Percentiles rank a stretch among this genome's conserved stretches.
phyloP scores from a whole-genome alignment of 495 filamentous ascomycete species.

The Lophiostoma macrostomum region DNA sequence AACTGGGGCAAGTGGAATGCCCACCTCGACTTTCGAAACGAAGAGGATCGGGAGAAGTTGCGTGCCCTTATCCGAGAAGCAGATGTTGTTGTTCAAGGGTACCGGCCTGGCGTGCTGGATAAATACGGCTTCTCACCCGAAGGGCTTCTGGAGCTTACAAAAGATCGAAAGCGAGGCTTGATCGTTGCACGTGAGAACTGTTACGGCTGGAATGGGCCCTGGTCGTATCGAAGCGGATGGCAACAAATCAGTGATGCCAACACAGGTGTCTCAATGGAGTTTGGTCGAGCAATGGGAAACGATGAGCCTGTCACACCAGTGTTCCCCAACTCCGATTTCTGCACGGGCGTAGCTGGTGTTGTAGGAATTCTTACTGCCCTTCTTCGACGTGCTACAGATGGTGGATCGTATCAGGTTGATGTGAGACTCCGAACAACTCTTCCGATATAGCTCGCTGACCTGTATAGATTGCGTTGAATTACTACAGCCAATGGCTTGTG shows the following conservation, averaged over 20 bases:
- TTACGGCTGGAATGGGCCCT: constrained; percentile 57
- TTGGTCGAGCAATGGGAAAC: constrained; percentile 41
- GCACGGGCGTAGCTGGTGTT: constrained; percentile 36
- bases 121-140: constrained; percentile 51
- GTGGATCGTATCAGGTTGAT: constrained; percentile 39
- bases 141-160: constrained; percentile 50
- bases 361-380: constrained; percentile 34
- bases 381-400: constrained; percentile 32
- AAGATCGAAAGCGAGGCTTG: constrained; percentile 46
- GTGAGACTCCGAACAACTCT: constrained; percentile 25
- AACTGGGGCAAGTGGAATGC: constrained; percentile 59
- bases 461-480: constrained; percentile 37
- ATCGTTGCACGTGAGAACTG: constrained; percentile 56
- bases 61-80: constrained; percentile 49
- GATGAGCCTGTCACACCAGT: constrained; percentile 42
- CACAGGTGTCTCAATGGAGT: constrained; percentile 37
- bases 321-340: constrained; percentile 43
- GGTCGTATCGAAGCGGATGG: constrained; percentile 52
- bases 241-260: constrained; percentile 55
- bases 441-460: not conserved
- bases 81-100: constrained; percentile 59
- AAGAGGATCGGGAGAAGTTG: constrained; percentile 45
- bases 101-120: constrained; percentile 51
- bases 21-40: constrained; percentile 49
- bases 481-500: constrained; percentile 42